Base-by-base conservation (phyloP, 768 basidiomycete genomes). In the Rhodotorula paludigena region DNA sequence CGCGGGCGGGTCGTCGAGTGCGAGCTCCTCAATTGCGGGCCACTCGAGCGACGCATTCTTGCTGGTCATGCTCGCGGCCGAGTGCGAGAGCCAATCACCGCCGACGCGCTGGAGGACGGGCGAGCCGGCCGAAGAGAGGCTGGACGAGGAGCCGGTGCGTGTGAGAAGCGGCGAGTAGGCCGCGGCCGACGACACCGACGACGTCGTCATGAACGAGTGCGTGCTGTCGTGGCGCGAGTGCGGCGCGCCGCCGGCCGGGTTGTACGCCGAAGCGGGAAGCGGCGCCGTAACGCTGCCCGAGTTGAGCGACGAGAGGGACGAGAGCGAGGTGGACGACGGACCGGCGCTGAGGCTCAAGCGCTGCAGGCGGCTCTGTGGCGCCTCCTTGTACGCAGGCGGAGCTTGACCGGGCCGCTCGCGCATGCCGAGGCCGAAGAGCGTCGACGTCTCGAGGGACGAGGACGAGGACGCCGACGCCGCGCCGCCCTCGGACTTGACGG, bases 361-460 rank as follows among this genome's bases (percentile, higher is more conserved):
- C 30, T 59, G 44, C 18, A 72, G 63, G 28, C 71, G 66, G 12
- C 44, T 54, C 51, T 62, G 55, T 11, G 71, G 66, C 11, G 56
- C 66, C n/a, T 72, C 66, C 20, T 52, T 63, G 58, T 55, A 67
- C 20, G 57, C 49, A 25, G 71, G 55, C 21, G 71, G 71, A 16
- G 66, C 71, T 42, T 72, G 66, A 14, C 55, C 51, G 8, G 66
- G 54, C 21, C 60, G 60, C 56, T 61, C 58, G 39, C 62, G 60
- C 41, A 69, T 55, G 23, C 68, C 68, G 51, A 69, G 60, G 23
- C 68, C 68, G 51, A 69, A 57, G 42, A 59, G 57, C 21, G 68
- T 56, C 41, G 56, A 53, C 23, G 63, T 42, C 38, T 64, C 63
- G 59, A 25, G 14, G 30, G 39, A 42, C 9, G 47, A 21, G 36